Percentiles rank a stretch among this genome's conserved stretches.
Conservation (phyloP, 208 protist species). For the Wallacemonas sp. region DNA sequence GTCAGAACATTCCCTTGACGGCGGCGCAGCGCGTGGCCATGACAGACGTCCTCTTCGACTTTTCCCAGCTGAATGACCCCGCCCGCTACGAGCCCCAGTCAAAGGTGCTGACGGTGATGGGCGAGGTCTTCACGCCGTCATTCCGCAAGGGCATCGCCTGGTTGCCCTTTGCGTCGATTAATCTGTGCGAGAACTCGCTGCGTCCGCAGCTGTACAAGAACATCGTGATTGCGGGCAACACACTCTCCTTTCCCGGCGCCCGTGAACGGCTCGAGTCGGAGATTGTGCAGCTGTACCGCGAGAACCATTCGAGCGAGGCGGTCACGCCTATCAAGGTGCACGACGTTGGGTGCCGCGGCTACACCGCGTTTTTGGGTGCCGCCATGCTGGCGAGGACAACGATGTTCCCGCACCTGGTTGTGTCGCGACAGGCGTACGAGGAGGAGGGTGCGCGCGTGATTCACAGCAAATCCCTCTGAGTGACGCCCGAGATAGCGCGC, state of each 20-base stretch:
- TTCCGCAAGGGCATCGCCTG: conserved; percentile 91
- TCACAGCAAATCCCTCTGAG: conserved; percentile 88
- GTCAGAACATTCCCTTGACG: conserved; percentile 74
- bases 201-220: conserved; percentile 90
- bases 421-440: conserved; percentile 86
- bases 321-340: conserved; percentile 75
- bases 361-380: conserved; percentile 85
- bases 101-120: conserved; percentile 83
- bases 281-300: conserved; percentile 84
- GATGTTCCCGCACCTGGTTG: conserved; percentile 85
- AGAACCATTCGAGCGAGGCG: conserved; percentile 82
- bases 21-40: conserved; percentile 61
- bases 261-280: conserved; percentile 85
- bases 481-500: no score
- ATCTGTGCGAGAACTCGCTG: conserved; percentile 90
- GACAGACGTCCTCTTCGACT: conserved; percentile 88
- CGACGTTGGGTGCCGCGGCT: conserved; percentile 68
- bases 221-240: conserved; percentile 94
- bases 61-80: conserved; percentile 56
- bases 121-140: conserved; percentile 78
- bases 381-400: conserved; percentile 83
- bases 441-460: conserved; percentile 81
- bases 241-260: conserved; percentile 84
- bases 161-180: conserved; percentile 90
- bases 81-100: conserved; percentile 60